Conservation (phyloP, 169 alveolate species). For the Perkinsus marinus region DNA sequence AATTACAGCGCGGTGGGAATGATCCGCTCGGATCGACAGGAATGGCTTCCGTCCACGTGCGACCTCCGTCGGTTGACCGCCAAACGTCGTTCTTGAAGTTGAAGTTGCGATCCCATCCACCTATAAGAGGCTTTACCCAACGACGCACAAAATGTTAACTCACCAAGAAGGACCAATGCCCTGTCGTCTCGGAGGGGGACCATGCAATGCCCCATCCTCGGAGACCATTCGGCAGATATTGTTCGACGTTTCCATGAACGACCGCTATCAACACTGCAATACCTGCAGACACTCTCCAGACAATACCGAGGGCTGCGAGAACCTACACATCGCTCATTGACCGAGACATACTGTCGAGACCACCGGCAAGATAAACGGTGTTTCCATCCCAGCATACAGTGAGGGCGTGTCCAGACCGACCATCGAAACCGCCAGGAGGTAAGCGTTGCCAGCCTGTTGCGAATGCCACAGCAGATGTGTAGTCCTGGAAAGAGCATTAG, state of each 20-base stretch:
- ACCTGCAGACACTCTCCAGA: not conserved
- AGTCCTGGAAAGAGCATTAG: not conserved
- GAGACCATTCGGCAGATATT: not conserved
- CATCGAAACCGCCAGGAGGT: not conserved
- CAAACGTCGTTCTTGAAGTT: not conserved
- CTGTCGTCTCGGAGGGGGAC: not conserved
- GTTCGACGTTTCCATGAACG: not conserved
- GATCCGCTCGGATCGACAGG: not conserved
- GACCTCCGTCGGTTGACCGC: not conserved
- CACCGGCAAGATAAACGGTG: not conserved
- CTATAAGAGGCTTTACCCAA: not conserved
- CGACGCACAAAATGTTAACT: not conserved
- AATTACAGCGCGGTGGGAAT: not conserved
- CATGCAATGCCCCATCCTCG: not conserved
- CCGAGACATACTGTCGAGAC: not conserved
- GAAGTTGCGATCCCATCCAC: not conserved
- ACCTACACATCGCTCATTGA: not conserved
- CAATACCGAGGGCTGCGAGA: not conserved
- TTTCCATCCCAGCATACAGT: not conserved
- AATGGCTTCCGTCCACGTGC: not conserved
- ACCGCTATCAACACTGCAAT: not conserved
- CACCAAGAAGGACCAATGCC: not conserved
- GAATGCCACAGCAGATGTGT: not conserved
- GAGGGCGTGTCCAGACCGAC: not conserved
- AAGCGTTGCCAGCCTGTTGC: not conserved